phyloP scores from a whole-genome alignment of 495 filamentous ascomycete genomes.

The Collariella sp. region DNA sequence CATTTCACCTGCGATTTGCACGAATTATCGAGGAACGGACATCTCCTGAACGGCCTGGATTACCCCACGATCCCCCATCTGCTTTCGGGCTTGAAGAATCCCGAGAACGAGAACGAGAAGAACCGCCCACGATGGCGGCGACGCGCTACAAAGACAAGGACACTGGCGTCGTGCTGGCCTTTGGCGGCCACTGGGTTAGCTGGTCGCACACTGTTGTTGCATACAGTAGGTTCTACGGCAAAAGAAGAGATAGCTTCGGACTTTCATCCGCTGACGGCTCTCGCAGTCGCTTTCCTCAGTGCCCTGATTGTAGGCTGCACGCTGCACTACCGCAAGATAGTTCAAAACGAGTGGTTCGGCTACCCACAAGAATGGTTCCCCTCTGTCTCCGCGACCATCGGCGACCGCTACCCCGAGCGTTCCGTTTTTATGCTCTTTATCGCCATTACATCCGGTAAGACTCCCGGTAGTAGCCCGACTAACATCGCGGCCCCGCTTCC shows the following conservation, averaged over 20 bases:
- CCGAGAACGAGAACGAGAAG: not conserved
- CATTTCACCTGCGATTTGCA: not conserved
- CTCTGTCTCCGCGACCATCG: slow-evolving; percentile 97
- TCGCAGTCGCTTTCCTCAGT: slow-evolving; percentile 73
- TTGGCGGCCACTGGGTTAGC: slow-evolving; percentile 89
- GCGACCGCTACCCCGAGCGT: slow-evolving; percentile 93
- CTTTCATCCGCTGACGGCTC: not conserved
- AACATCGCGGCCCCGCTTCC: not conserved
- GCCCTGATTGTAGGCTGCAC: slow-evolving; percentile 76
- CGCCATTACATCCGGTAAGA: slow-evolving; percentile 82
- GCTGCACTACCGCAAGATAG: slow-evolving; percentile 93
- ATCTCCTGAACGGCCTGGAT: too few relatives aligned
- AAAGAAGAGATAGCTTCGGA: not conserved
- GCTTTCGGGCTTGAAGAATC: not conserved
- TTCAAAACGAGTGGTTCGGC: slow-evolving; percentile 93
- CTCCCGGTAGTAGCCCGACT: slow-evolving; percentile 11
- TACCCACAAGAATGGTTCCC: slow-evolving; percentile 99
- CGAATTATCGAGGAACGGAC: not conserved
- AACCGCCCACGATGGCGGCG: slow-evolving; percentile 36
- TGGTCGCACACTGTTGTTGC: slow-evolving; percentile 79
- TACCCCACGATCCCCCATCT: not conserved
- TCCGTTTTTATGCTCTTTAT: slow-evolving; percentile 97
- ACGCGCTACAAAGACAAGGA: slow-evolving; percentile 69
- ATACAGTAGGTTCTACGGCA: slow-evolving; percentile 64
- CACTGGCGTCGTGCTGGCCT: slow-evolving; percentile 63